phyloP scores from a whole-genome alignment of 805 yeast genomes.

The Komagataella ulmi region DNA sequence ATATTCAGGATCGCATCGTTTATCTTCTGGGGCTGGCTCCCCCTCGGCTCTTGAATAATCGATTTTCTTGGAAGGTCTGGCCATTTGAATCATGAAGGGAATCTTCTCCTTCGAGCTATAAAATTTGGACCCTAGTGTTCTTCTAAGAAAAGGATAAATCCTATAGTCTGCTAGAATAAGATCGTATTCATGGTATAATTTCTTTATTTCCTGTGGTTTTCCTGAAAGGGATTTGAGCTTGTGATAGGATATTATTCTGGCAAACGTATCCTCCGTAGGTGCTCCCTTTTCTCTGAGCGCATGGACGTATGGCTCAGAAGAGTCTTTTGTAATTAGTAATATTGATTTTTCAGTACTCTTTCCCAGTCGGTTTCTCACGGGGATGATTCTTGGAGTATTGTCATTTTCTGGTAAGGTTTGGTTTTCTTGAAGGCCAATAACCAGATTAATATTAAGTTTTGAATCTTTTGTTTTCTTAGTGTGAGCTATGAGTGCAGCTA shows the following conservation, averaged over 20 bases:
- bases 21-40: slow-evolving; percentile 34
- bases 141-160: slow-evolving; percentile 46
- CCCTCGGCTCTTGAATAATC: slow-evolving; percentile 13
- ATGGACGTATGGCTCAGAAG: slow-evolving; percentile 41
- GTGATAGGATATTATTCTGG: slow-evolving; percentile 45
- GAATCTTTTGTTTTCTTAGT: slow-evolving; percentile 8
- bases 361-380: slow-evolving; percentile 38
- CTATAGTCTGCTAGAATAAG: slow-evolving; percentile 58
- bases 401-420: slow-evolving; percentile 32
- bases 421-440: slow-evolving; percentile 29
- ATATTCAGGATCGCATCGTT: slow-evolving; percentile 51
- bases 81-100: slow-evolving; percentile 60
- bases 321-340: slow-evolving; percentile 62
- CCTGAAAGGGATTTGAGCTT: slow-evolving; percentile 33
- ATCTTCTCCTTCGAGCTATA: slow-evolving; percentile 51
- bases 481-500: slow-evolving; percentile 19
- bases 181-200: slow-evolving; percentile 48
- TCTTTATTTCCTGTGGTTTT: slow-evolving; percentile 30
- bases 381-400: slow-evolving; percentile 43
- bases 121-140: slow-evolving; percentile 44
- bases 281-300: slow-evolving; percentile 33
- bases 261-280: slow-evolving; percentile 48
- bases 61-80: slow-evolving; percentile 22
- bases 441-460: slow-evolving; percentile 20
- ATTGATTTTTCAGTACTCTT: slow-evolving; percentile 35